A percentile compares a stretch with the other conserved stretches of the same genome.
These are phyloP conservation scores for Heliamphora exappendiculata DNA, from an alignment of 148 eudicot genomes.

Conservation along the genomic window DNA sequence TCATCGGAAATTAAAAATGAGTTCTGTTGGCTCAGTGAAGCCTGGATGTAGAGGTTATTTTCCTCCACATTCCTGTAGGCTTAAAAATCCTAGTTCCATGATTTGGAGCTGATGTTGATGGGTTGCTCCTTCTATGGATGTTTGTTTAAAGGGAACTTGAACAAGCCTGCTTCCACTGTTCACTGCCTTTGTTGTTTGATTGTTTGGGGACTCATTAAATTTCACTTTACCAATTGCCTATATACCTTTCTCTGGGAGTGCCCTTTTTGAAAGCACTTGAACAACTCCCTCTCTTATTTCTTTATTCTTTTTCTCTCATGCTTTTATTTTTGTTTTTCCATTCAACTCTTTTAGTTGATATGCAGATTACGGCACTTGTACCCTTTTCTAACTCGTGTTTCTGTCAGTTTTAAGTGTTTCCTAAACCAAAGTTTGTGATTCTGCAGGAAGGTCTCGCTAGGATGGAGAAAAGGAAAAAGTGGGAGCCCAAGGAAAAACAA, in stretches of 20 bases:
- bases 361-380: neutral
- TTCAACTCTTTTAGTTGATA: neutral
- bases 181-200: neutral
- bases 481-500: conserved; percentile 55
- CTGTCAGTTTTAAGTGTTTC: neutral
- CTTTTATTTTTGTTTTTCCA: neutral
- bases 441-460: conserved; percentile 86
- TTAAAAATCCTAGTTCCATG: neutral
- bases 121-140: neutral
- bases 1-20: neutral
- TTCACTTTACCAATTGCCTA: neutral
- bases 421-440: neutral
- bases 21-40: neutral
- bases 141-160: neutral
- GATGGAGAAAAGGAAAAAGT: conserved; percentile 67
- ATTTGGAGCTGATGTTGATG: neutral
- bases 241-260: neutral
- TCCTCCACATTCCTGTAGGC: neutral
- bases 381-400: neutral
- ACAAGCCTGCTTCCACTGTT: neutral
- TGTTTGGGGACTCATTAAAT: neutral
- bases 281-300: neutral
- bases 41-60: neutral
- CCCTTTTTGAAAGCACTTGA: neutral
- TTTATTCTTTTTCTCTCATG: neutral